Evolutionary conservation across 2,329 filamentous ascomycete species (phyloP).

Genomic region (Penicillium crustosum): DNA sequence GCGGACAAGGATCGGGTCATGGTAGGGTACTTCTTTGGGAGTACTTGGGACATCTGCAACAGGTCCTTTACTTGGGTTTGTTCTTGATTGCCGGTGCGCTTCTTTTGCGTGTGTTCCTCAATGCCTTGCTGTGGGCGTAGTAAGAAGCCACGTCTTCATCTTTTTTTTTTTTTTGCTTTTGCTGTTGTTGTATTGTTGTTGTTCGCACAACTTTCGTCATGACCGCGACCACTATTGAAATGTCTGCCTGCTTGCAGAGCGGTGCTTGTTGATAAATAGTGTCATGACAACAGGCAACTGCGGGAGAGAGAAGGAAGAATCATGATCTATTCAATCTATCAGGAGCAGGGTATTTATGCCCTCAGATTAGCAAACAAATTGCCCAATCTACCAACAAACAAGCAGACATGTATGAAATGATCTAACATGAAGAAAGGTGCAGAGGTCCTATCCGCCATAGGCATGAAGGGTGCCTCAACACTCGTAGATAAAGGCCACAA

Average conservation of each 20-base stretch:
- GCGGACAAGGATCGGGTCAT: neutral
- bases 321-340: no score
- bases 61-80: neutral
- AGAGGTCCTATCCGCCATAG: neutral
- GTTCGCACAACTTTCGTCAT: neutral
- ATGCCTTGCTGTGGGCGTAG: neutral
- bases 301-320: no score
- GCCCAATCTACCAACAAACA: no score
- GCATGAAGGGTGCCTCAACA: neutral
- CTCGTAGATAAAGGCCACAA: neutral
- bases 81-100: neutral
- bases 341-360: no score
- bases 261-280: neutral
- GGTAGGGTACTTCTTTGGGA: neutral
- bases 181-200: no score
- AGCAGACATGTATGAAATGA: no score
- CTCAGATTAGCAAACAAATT: no score
- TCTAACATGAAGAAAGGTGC: neutral
- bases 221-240: neutral
- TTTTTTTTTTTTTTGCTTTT: neutral
- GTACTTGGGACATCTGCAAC: neutral
- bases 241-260: neutral
- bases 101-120: neutral
- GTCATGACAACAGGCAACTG: no score
- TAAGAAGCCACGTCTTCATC: neutral